Evolutionary conservation across 1,284 basidiomycete species (phyloP).

Genomic region (Cryptococcus floricola): DNA sequence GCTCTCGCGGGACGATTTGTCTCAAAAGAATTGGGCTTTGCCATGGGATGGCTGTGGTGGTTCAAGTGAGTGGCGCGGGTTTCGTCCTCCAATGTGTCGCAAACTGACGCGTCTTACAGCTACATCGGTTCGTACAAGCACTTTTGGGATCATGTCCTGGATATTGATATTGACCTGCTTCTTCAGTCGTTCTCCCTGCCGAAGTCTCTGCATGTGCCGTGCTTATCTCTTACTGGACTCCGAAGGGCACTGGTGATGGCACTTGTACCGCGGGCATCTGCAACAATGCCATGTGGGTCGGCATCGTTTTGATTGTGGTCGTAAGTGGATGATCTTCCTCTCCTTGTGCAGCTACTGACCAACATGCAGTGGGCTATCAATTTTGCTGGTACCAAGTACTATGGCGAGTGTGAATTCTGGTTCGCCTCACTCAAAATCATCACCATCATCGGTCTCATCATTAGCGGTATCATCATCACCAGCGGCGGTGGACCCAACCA

Average conservation of each 20-base stretch:
- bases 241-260: conserved; percentile 33
- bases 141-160: too few species aligned
- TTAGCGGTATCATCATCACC: neutral
- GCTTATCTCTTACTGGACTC: conserved; percentile 19
- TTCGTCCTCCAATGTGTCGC: neutral
- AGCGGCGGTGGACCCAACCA: neutral
- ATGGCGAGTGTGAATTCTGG: conserved; percentile 66
- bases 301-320: neutral
- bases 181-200: neutral
- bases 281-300: conserved; percentile 17
- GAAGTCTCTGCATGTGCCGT: conserved; percentile 17
- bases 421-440: conserved; percentile 61
- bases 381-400: conserved; percentile 11
- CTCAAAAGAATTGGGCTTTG: conserved; percentile 14
- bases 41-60: conserved; percentile 12
- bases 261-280: conserved; percentile 8
- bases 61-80: neutral
- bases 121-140: too few species aligned
- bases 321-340: neutral
- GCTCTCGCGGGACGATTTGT: conserved; percentile 13
- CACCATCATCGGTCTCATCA: conserved; percentile 4
- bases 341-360: neutral
- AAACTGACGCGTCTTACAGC: neutral
- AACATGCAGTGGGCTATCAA: conserved; percentile 12
- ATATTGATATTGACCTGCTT: too few species aligned